Evolutionary conservation across 2,329 filamentous ascomycete genomes (phyloP), one percentile per base, ranked within the genome.

Genomic region (Rutstroemia sp.): DNA sequence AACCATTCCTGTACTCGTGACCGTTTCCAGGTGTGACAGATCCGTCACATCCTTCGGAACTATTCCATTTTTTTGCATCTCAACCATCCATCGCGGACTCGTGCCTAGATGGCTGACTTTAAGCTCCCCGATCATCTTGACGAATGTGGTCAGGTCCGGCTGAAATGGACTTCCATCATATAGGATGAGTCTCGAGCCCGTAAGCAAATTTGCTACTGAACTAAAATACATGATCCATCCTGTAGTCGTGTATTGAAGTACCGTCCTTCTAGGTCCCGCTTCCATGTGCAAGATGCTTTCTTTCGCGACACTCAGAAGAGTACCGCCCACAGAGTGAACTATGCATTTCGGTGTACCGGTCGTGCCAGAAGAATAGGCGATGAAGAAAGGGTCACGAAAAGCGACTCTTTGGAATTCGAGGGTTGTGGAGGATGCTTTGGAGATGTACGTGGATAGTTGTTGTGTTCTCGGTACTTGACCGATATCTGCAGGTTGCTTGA

Each of bases 151-250:
- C 1, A 82, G 73, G 59, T 88, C 82, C 0, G 90, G 90, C 47
- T 83, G 72, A 70, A 95, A 90, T 0, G 90, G 90, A 8, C 85
- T 90, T 3, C 90, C 90, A 67, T 95, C 90, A 68, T 95, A 95
- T n/a, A 92, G 74, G 1, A 95, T 71, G 1, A 79, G 75, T 5
- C 81, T 77, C 0, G 77, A 76, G 7, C 88, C 88, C 41, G 77
- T 72, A 1, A 86, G 64, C 7, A 92, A 74, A 4, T 77, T 74
- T 19, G 77, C 75, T 0, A 89, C 74, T 39, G 78, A 80, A 2
- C 76, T 72, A 8, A 91, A 74, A 67, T 92, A 94, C 90, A 95
- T 95, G 71, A 95, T 94, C 90, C 90, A 95, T 0, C 88, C 87
- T 0, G 87, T 90, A 0, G 78, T 80, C 0, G 78, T 86, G 64